Base-by-base conservation (phyloP, 192 early-diverging fungal species). In the Coemansia sp. region DNA sequence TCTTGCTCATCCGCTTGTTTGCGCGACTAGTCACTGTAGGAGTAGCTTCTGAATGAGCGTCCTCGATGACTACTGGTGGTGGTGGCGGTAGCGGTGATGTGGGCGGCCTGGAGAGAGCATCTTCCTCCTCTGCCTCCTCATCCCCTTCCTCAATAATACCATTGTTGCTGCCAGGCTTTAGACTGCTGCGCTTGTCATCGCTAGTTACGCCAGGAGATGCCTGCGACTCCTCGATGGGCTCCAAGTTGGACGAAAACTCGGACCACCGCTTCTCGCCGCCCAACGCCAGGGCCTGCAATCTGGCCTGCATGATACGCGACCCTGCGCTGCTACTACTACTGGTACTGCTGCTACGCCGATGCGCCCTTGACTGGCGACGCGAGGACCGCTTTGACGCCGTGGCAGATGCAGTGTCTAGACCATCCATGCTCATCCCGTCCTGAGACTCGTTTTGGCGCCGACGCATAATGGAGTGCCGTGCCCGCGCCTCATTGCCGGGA, bases 401-500 rank as follows among this genome's bases (percentile, higher is more conserved):
- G 24, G 65, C 39, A 34, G 38, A 51, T 36, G 20, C 20, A 51
- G 44, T 24, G 31, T 70, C 73, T 59, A 41, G 64, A 9, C 41
- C 46, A 27, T 78, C 67, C 11, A 53, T 22, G 27, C 64, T 64
- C 17, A 64, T 40, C 13, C 48, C 64, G 27, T 74, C 77, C 39
- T 69, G 74, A 13, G 78, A 76, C 50, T 72, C 78, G 58, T 75
- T 69, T 27, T 61, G 64, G 9, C 69, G 56, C 22, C 76, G 55
- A 12, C 84, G 79, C 73, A 85, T 79, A 32, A 85, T 82, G 19
- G 84, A 85, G 66, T 81, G 71, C 17, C 84, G 84, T 20, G 80
- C 84, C 8, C 80, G 71, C 1, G 77, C 84, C 64, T 85, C 84
- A 42, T 85, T 85, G 38, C 90, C 91, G 2, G 97, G 95, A 75